Base-by-base conservation (phyloP, 1,284 basidiomycete species). In the Trametes versicolor region DNA sequence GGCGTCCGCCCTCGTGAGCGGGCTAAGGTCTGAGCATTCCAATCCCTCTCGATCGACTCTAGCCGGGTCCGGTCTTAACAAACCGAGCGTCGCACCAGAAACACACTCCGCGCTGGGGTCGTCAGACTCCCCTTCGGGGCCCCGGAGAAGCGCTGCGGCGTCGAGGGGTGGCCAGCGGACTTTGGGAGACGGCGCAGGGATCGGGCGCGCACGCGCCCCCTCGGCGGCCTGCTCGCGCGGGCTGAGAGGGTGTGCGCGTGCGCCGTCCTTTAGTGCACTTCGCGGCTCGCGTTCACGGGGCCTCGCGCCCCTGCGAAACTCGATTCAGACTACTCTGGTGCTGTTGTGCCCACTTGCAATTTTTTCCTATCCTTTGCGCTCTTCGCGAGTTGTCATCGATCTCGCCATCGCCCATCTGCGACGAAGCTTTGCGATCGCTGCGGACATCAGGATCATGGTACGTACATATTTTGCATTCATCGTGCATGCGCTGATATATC, bases 1-100 rank as follows among this genome's bases (percentile, higher is more conserved):
- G 47, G 65, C 67, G 62, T 78, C 76, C 76, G 67, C 72, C 53
- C 61, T 83, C 70, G 77, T 81, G 83, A 85, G 85, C 82, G 84
- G 85, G 84, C 79, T 79, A 87, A 85, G 85, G 85, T 87, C 85
- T 87, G 86, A 87, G 84, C 74, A 79, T 84, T 77, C 68, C 69
- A 79, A 75, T 82, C 83, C 80, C 76, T 80, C 79, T 80, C 62
- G 80, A 83, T 80, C 70, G 84, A 75, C 83, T 81, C 82, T 85
- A 76, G 80, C 79, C 50, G 84, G 79, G 83, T 76, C 81, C 79
- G 75, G 80, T 77, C 74, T 67, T 78, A 77, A 85, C 68, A 71
- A 72, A 77, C 78, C 74, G 79, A 79, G 78, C 79, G 81, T 78
- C 80, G 78, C 80, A 85, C 81, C 80, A 85, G 84, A 85, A 80